phyloP scores from a whole-genome alignment of 169 alveolate species.

The Cryptosporidium bovis region DNA sequence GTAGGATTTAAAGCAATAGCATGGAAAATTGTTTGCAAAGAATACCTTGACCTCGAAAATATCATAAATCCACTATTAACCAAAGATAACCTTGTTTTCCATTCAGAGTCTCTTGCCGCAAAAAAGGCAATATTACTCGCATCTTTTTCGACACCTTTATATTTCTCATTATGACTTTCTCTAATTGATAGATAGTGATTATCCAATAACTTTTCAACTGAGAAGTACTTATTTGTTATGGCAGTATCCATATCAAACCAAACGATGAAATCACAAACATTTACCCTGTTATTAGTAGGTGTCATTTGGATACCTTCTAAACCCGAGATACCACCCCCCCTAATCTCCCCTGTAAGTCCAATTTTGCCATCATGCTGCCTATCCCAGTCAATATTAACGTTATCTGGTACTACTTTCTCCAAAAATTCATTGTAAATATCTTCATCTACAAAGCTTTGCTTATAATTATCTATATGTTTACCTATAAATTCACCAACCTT shows the following conservation, averaged over 20 bases:
- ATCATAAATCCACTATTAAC: constrained; percentile 63
- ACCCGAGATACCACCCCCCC: constrained; percentile 9
- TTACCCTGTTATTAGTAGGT: constrained; percentile 42
- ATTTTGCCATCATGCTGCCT: constrained; percentile 19
- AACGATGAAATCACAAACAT: constrained; percentile 48
- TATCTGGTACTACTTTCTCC: constrained; percentile 17
- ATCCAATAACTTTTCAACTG: constrained; percentile 44
- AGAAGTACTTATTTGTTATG: constrained; percentile 41
- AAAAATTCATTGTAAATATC: constrained; percentile 2
- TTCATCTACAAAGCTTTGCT: constrained; percentile 2
- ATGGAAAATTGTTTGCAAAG: constrained; percentile 49
- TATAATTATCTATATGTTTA: background rate
- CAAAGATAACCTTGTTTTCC: constrained; percentile 40
- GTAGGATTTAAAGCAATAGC: constrained; percentile 31
- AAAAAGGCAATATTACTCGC: constrained; percentile 1
- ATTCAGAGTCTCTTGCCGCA: constrained; percentile 57
- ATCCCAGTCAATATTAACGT: constrained; percentile 43
- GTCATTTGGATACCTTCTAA: constrained; percentile 42
- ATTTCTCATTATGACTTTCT: background rate
- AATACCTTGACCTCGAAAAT: constrained; percentile 28
- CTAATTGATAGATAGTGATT: background rate
- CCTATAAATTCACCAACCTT: constrained; percentile 30
- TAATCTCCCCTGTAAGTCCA: constrained; percentile 5
- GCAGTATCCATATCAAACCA: constrained; percentile 71
- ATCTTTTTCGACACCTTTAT: constrained; percentile 30